Evolutionary conservation across 176 grass and related monocot species (phyloP).

Genomic region (Oryza rufipogon): DNA sequence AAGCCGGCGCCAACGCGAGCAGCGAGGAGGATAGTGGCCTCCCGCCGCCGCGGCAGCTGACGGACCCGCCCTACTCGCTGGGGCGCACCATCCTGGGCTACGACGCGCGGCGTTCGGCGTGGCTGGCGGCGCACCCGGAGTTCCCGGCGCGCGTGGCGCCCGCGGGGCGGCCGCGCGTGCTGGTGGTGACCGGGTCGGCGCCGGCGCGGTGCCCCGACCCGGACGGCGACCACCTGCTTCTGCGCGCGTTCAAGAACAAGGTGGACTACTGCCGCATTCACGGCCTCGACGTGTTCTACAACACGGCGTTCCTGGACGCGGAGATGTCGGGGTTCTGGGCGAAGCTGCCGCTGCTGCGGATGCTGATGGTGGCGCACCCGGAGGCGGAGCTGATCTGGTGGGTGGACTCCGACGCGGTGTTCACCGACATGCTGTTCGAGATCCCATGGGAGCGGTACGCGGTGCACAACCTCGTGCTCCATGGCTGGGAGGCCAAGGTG

Average conservation of each 20-base stretch:
- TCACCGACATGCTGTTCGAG: conserved; percentile 91
- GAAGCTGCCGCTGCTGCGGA: conserved; percentile 90
- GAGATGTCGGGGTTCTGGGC: conserved; percentile 92
- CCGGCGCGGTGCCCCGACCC: conserved; percentile 69
- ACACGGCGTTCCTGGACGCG: conserved; percentile 78
- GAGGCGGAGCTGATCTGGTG: conserved; percentile 94
- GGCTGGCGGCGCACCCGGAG: conserved; percentile 65
- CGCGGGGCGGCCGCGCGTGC: conserved; percentile 63
- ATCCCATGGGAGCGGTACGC: conserved; percentile 67
- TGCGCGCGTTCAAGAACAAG: conserved; percentile 90
- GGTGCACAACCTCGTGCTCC: conserved; percentile 78
- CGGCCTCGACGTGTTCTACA: conserved; percentile 87
- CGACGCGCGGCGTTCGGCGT: conserved; percentile 66
- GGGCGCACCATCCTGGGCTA: conserved; percentile 69
- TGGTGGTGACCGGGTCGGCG: conserved; percentile 77
- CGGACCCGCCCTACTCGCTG: conserved; percentile 66
- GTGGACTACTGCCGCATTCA: conserved; percentile 92
- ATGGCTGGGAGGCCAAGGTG: conserved; percentile 73
- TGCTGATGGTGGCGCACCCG: conserved; percentile 82
- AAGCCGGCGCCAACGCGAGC: conserved; percentile 13
- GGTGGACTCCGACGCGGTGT: conserved; percentile 91
- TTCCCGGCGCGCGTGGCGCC: conserved; percentile 33
- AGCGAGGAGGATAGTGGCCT: conserved; percentile 44
- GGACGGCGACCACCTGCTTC: conserved; percentile 76
- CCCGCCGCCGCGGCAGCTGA: conserved; percentile 56